A percentile compares a stretch with the other conserved stretches of the same genome.
These are phyloP conservation scores for Colletotrichum ledebouriae DNA, from an alignment of 2,329 filamentous ascomycete species.

Conservation along the genomic window DNA sequence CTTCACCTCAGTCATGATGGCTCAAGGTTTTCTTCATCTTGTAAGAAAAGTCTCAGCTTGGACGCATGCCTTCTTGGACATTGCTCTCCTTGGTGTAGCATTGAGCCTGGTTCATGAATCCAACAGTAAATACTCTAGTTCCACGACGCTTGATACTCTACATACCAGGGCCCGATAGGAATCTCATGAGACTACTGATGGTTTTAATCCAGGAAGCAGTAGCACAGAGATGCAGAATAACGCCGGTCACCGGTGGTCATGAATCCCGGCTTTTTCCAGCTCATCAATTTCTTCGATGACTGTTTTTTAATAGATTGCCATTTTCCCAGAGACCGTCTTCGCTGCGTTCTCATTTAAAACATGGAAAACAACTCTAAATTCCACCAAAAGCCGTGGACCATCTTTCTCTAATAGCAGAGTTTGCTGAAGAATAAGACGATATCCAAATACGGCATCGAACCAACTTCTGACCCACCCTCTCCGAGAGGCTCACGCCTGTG, in stretches of 20 bases:
- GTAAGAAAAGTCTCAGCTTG: slow-evolving; percentile 21
- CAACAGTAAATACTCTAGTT: not conserved
- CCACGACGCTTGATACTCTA: not conserved
- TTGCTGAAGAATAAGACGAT: slow-evolving; percentile 20
- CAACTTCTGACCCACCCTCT: too few relatives aligned
- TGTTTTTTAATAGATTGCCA: too few relatives aligned
- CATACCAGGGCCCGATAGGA: not conserved
- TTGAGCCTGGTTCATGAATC: not conserved
- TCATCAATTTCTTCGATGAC: too few relatives aligned
- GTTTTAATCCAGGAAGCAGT: too few relatives aligned
- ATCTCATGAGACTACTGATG: not conserved
- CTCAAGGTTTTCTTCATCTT: slow-evolving; percentile 16
- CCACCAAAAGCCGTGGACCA: too few relatives aligned
- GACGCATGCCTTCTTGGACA: slow-evolving; percentile 12
- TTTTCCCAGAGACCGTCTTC: too few relatives aligned
- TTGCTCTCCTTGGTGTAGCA: not conserved
- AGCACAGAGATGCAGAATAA: too few relatives aligned
- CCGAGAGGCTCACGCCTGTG: too few relatives aligned
- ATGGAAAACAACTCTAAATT: too few relatives aligned
- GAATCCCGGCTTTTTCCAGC: too few relatives aligned
- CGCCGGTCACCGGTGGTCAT: too few relatives aligned
- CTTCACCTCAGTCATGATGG: slow-evolving; percentile 5
- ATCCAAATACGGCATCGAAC: not conserved
- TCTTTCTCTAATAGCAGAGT: not conserved
- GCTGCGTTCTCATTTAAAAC: too few relatives aligned